These are phyloP conservation scores for Avena atlantica DNA, from an alignment of 176 grass and related monocot genomes.

Conservation along the genomic window DNA sequence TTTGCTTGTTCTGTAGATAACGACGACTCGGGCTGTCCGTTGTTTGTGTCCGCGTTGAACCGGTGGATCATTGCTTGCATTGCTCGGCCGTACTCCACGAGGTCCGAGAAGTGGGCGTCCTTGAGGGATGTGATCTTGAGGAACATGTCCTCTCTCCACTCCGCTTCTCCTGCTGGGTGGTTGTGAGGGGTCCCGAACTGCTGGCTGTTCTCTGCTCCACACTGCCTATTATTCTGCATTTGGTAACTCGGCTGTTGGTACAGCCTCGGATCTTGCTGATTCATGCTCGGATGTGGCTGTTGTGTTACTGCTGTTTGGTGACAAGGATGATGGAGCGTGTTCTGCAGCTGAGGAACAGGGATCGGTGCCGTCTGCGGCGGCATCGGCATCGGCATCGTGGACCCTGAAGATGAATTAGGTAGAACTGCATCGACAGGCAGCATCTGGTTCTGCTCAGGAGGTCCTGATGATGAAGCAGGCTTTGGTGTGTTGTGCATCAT, in stretches of 20 bases:
- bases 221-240: too few species aligned
- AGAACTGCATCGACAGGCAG: neutral
- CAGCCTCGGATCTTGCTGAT: too few species aligned
- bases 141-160: slow-evolving; percentile 38
- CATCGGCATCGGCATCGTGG: too few species aligned
- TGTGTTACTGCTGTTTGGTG: neutral
- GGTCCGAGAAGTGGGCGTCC: slow-evolving; percentile 6
- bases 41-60: neutral
- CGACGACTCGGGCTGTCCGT: neutral
- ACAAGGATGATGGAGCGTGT: neutral
- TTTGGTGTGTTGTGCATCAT: too few species aligned
- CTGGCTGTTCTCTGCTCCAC: neutral
- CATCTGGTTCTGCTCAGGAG: neutral
- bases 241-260: too few species aligned
- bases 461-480: too few species aligned
- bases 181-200: neutral
- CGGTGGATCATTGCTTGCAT: neutral
- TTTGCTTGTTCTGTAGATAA: neutral
- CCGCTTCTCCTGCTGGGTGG: neutral
- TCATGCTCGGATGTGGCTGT: too few species aligned
- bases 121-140: slow-evolving; percentile 24
- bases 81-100: neutral
- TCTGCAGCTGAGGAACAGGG: neutral
- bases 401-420: too few species aligned
- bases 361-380: too few species aligned